Base-by-base conservation (phyloP, 139 green algal genomes). In the Chlorella ohadii region DNA sequence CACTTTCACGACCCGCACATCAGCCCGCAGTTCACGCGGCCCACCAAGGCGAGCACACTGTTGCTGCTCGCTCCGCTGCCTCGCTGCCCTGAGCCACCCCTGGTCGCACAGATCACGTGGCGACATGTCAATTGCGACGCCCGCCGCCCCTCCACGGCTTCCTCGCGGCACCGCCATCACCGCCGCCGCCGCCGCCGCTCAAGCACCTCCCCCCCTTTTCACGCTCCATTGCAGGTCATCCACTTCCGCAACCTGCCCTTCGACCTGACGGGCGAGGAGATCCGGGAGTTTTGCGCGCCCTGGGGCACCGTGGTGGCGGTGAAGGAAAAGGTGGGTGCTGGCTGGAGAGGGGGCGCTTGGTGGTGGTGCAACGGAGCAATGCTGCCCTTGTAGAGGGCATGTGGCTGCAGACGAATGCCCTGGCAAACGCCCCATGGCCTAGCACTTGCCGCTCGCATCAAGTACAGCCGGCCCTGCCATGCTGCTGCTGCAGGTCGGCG, bases 161-260 rank as follows among this genome's bases (percentile, higher is more conserved):
- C 51, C 12, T 13, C 15, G 51, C 51, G 44, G 44, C 51, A 13
- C 51, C 51, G 51, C 51, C 51, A 22, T 13, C 51, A 22, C 51
- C 15, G 19, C 31, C 17, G 31, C 65, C 31, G 33, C 34, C 17
- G 7, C 15, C 65, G 9, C 65, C 11, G 33, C 65, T 22, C 64
- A 12, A 23, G n/a, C 12, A 23, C n/a, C 7, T 71, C 12, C 12
- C 39, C 64, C n/a, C 38, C 65, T 44, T 23, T 4, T 22, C 12
- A 17, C 47, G 15, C 27, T 38, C 25, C 47, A 44, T 9, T 28
- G 74, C 80, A 96, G 90, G 93, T 96, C 68, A 78, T 96, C 23
- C 93, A 96, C 66, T 82, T 96, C 0, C 90, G 93, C 34, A 96
- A 96, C 74, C 67, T 96, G 76, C 91, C 92, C 2, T 93, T 91